A percentile compares a stretch with the other conserved stretches of the same genome.
Evolutionary conservation across 768 basidiomycete genomes (phyloP).

Genomic region (Lactifluus piperatus): DNA sequence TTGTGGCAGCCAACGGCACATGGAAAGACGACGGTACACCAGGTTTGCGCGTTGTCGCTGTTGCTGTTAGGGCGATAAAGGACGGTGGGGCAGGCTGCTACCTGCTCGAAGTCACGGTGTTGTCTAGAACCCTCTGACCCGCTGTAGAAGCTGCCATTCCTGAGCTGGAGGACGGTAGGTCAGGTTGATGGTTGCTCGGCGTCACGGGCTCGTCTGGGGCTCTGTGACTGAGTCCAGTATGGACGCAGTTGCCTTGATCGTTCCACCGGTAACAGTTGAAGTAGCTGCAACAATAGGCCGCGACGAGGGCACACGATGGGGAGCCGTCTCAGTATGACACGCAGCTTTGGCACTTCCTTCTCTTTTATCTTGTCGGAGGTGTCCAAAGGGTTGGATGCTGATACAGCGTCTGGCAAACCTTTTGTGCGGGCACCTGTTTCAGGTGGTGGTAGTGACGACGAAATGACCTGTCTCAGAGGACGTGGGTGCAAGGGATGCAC

Average conservation of each 20-base stretch:
- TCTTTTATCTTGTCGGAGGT: background rate
- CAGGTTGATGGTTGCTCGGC: background rate
- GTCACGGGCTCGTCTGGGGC: background rate
- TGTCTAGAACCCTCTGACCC: background rate
- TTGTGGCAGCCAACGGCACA: slow-evolving; percentile 7
- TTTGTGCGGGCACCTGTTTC: background rate
- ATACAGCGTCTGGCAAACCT: background rate
- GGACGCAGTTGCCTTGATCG: background rate
- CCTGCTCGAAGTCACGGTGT: background rate
- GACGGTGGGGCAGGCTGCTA: background rate
- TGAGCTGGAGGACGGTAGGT: background rate
- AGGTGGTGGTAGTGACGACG: background rate
- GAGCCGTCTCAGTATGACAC: background rate
- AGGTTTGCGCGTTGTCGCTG: background rate
- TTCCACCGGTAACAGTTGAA: background rate
- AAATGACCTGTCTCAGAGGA: background rate
- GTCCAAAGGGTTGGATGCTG: background rate
- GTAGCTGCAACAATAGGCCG: slow-evolving; percentile 8
- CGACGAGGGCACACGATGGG: background rate
- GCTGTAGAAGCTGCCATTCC: no score
- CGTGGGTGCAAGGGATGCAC: background rate
- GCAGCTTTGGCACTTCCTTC: background rate
- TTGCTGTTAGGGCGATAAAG: background rate
- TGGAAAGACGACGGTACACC: slow-evolving; percentile 16
- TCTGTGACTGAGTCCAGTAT: background rate